Base-by-base conservation (phyloP, 2,329 filamentous ascomycete genomes). In the Macrophomina phaseolina region DNA sequence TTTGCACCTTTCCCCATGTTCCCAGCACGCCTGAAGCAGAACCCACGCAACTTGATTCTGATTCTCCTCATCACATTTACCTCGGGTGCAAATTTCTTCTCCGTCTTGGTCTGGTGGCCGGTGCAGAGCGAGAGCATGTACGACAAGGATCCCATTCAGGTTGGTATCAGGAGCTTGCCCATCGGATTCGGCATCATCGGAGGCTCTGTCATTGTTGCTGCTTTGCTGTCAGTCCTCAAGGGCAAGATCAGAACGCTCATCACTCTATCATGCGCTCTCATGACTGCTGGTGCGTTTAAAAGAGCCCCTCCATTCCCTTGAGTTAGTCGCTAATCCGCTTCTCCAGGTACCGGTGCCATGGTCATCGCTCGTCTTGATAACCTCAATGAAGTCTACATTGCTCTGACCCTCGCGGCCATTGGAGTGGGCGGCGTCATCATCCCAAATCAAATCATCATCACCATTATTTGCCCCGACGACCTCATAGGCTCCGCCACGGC, bases 401-500 rank as follows among this genome's bases (percentile, higher is more conserved):
- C 90, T 32, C 80, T 91, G n/a, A 78, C 86, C 14, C 73, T 91
- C 4, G 87, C 88, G 1, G 85, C 87, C 4, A 75, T 91, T 2
- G 89, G 89, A 6, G 87, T 91, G 4, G 89, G 89, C 6, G 89
- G 87, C 1, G 89, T 91, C 61, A 85, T 91, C 16, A 86, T 91
- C 5, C 89, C 89, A 0, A 85, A 87, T 0, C 88, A 86, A 1
- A 89, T 91, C 70, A 89, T 91, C 67, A 87, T 87, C 6, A 89
- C 87, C 9, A 90, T 91, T 71, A 87, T 91, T 70, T 90, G 88
- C 68, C 89, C 89, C 0, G 87, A 89, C 72, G 89, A 91, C 65
- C 81, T 91, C 5, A 91, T 92, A 69, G 89, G 88, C 7, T 91
- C 89, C 2, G 83, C 91, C 53, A 86, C 89, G 1, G 88, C 90